Evolutionary conservation across 345 rosid species (phyloP).

Genomic region (Salix viminalis): DNA sequence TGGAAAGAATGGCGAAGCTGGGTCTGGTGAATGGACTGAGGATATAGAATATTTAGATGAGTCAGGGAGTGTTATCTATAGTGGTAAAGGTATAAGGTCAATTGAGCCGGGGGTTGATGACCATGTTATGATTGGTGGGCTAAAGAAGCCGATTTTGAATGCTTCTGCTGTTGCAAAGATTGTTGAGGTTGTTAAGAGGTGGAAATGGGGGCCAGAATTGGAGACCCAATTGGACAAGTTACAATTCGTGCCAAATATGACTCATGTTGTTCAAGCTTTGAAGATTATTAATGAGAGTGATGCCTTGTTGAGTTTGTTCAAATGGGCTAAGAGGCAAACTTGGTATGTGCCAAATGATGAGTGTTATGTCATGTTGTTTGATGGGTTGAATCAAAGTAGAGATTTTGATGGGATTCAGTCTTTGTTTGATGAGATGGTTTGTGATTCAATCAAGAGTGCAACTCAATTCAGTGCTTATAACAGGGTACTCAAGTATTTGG

Average conservation of each 20-base stretch:
- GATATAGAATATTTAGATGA: conserved; percentile 91
- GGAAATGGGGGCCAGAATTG: conserved; percentile 99
- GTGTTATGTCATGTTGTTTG: conserved; percentile 65
- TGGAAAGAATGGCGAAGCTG: conserved; percentile 28
- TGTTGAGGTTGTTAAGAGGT: conserved; percentile 83
- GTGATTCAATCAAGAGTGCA: conserved; percentile 39
- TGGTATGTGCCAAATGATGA: conserved; percentile 72
- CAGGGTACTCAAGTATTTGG: conserved; percentile 76
- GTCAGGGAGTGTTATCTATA: conserved; percentile 68
- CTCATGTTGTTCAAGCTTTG: conserved; percentile 66
- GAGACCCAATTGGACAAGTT: conserved; percentile 80
- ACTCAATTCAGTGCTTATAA: conserved; percentile 54
- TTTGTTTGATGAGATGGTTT: conserved; percentile 78
- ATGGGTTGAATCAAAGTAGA: conserved; percentile 57
- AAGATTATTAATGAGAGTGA: conserved; percentile 61
- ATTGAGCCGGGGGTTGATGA: conserved; percentile 86
- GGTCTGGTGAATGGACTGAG: conserved; percentile 63
- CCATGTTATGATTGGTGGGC: conserved; percentile 77
- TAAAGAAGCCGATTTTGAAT: conserved; percentile 74
- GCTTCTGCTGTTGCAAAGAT: conserved; percentile 81
- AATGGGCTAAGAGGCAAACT: conserved; percentile 83
- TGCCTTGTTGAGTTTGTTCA: conserved; percentile 68
- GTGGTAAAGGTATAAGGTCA: conserved; percentile 80
- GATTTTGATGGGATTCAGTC: conserved; percentile 70
- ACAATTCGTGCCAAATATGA: conserved; percentile 82